These are phyloP conservation scores for Zoysia japonica DNA, from an alignment of 176 grass and related monocot genomes.

Conservation along the genomic window DNA sequence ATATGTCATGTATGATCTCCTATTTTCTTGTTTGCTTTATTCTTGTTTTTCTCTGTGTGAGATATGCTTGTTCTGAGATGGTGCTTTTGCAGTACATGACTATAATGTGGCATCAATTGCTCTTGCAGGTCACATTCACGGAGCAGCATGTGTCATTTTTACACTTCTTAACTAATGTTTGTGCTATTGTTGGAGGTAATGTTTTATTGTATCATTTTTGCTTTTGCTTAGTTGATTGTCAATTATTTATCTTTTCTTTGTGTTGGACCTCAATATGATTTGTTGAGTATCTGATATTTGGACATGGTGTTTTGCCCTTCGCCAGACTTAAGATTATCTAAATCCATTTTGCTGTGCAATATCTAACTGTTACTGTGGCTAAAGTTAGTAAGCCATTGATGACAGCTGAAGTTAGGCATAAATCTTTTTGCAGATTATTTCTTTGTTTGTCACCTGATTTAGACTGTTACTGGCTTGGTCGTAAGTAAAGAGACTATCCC, in stretches of 20 bases:
- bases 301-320: not conserved
- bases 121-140: conserved; percentile 80
- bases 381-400: not conserved
- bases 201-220: conserved; percentile 10
- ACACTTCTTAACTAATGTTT: conserved; percentile 98
- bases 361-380: conserved; percentile 1
- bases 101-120: conserved; percentile 21
- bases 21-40: conserved; percentile 14
- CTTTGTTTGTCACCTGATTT: not conserved
- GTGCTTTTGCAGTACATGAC: conserved; percentile 7
- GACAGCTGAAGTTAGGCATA: not conserved
- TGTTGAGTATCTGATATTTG: conserved; percentile 15
- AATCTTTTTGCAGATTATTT: conserved; percentile 4
- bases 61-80: not conserved
- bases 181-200: conserved; percentile 98
- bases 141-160: conserved; percentile 82
- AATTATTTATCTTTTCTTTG: conserved; percentile 20
- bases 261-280: conserved; percentile 15
- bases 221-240: not conserved
- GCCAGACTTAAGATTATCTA: not conserved
- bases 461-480: conserved; percentile 9
- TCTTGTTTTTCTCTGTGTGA: not conserved
- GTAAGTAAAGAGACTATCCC: not conserved
- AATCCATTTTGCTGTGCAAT: not conserved
- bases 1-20: not conserved